Evolutionary conservation across 2,329 filamentous ascomycete species (phyloP).

Genomic region (Metarhizium guizhouense): DNA sequence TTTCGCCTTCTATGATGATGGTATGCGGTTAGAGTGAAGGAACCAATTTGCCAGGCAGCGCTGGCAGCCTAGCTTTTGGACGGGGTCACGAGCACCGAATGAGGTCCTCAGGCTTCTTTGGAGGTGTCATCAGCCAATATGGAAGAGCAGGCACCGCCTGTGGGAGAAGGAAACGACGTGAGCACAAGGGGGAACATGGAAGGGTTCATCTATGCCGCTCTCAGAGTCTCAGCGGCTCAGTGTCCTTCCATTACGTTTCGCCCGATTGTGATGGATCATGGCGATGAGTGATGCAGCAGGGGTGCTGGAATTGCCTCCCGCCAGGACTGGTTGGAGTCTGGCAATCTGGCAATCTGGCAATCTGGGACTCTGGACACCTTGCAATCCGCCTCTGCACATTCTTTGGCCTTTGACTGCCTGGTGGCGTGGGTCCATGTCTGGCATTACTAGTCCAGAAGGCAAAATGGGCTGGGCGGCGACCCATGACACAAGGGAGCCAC

Average conservation of each 20-base stretch:
- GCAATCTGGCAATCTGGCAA: background rate
- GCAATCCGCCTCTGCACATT: background rate
- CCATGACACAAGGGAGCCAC: slow-evolving; percentile 25
- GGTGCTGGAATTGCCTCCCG: slow-evolving; percentile 1
- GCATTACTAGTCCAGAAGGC: slow-evolving; percentile 19
- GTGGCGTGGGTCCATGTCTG: slow-evolving; percentile 10
- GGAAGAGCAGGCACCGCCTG: too few species aligned
- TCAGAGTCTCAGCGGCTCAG: background rate
- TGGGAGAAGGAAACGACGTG: too few species aligned
- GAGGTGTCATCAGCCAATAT: too few species aligned
- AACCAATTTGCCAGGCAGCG: too few species aligned
- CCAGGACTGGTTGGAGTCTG: background rate
- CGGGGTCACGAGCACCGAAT: too few species aligned
- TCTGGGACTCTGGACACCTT: background rate
- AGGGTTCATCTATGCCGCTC: background rate
- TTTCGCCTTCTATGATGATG: background rate
- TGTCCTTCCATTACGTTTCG: background rate
- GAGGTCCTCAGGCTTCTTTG: too few species aligned
- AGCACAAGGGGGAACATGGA: too few species aligned
- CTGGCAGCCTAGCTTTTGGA: background rate
- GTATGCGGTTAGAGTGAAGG: too few species aligned
- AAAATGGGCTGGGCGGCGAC: slow-evolving; percentile 14
- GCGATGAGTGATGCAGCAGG: slow-evolving; percentile 2
- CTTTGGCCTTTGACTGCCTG: slow-evolving; percentile 2
- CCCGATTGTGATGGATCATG: slow-evolving; percentile 5